These are phyloP conservation scores for Parachlorella kessleri DNA, from an alignment of 139 green algal genomes.

Conservation along the genomic window DNA sequence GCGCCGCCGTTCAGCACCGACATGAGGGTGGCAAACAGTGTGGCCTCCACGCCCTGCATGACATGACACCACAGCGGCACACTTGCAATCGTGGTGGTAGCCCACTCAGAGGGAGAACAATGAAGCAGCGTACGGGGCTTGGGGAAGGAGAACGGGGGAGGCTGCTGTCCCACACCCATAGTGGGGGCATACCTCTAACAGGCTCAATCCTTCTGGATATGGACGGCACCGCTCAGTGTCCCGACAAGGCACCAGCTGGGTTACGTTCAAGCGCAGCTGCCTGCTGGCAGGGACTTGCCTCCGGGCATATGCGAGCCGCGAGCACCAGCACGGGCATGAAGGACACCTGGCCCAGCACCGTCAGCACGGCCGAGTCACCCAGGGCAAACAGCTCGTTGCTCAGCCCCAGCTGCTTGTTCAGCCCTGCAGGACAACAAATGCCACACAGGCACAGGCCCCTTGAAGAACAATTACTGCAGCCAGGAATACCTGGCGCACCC, in stretches of 20 bases:
- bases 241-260: too few species aligned
- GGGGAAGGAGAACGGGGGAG: too few species aligned
- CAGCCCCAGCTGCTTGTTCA: conserved; percentile 68
- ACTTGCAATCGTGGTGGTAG: neutral
- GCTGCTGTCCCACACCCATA: too few species aligned
- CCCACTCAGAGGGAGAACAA: neutral
- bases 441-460: too few species aligned
- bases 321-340: conserved; percentile 99
- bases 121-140: neutral
- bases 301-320: conserved; percentile 69
- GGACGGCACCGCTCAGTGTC: too few species aligned
- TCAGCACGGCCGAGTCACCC: conserved; percentile 90
- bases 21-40: conserved; percentile 98
- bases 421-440: conserved; percentile 5
- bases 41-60: conserved; percentile 93
- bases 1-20: conserved; percentile 84
- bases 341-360: conserved; percentile 88
- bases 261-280: too few species aligned
- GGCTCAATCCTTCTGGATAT: too few species aligned
- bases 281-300: conserved; percentile 19
- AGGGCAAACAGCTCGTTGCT: conserved; percentile 92
- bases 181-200: too few species aligned
- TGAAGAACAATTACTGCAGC: too few species aligned
- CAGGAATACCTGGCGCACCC: too few species aligned
- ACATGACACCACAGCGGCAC: neutral